Conservation (phyloP, 805 yeast genomes). For the Suhomyces pyralidae region DNA sequence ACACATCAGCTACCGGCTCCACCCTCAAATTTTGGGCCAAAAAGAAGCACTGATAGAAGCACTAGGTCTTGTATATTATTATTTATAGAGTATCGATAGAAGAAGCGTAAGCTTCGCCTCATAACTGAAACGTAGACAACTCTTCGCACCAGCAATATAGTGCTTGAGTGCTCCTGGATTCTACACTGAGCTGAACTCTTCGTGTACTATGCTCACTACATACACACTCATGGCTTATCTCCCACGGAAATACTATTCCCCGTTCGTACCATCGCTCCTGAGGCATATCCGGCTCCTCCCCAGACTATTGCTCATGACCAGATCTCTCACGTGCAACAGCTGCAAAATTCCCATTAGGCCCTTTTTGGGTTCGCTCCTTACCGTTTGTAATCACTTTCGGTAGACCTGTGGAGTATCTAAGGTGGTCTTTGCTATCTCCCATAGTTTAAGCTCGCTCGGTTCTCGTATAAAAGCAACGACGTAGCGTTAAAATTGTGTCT, state of each 20-base stretch:
- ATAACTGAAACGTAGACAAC: background rate
- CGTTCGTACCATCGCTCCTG: background rate
- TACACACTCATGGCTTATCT: background rate
- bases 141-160: too few species aligned
- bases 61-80: background rate
- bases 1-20: background rate
- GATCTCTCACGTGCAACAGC: background rate
- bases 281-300: background rate
- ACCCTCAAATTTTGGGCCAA: constrained; percentile 19
- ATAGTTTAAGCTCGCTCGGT: background rate
- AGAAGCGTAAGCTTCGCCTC: background rate
- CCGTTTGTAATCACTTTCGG: background rate
- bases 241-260: background rate
- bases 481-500: background rate
- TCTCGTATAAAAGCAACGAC: background rate
- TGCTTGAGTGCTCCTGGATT: too few species aligned
- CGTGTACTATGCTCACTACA: too few species aligned
- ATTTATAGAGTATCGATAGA: constrained; percentile 2
- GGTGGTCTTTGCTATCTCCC: background rate
- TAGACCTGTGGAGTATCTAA: background rate
- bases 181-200: background rate
- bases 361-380: background rate
- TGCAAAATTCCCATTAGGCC: background rate
- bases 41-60: constrained; percentile 9
- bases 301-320: background rate